A percentile compares a stretch with the other conserved stretches of the same genome.
phyloP scores from a whole-genome alignment of 768 basidiomycete genomes.

The Rossbeevera mucosa region DNA sequence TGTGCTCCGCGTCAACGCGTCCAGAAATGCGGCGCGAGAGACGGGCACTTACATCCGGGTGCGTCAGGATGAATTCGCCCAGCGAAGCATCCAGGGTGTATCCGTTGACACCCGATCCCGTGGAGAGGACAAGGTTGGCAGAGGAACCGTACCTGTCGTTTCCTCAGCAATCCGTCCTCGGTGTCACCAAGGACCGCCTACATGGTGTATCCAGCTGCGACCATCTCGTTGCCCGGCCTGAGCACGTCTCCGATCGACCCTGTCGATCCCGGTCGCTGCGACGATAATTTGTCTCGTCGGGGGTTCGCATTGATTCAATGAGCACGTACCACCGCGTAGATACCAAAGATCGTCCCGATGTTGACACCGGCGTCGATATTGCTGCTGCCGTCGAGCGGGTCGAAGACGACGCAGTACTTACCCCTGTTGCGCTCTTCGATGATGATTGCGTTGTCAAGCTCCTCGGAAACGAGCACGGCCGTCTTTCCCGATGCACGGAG shows the following conservation, averaged over 20 bases:
- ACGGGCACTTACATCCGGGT: constrained; percentile 68
- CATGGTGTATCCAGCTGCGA: constrained; percentile 97
- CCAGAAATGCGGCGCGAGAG: constrained; percentile 1
- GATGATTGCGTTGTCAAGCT: constrained; percentile 88
- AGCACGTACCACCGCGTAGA: constrained; percentile 79
- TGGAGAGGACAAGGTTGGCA: constrained; percentile 92
- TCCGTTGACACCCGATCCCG: constrained; percentile 94
- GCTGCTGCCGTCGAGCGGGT: constrained; percentile 93
- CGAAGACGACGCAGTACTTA: constrained; percentile 96
- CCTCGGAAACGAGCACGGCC: constrained; percentile 95
- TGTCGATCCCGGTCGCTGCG: constrained; percentile 65
- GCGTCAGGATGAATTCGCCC: constrained; percentile 98
- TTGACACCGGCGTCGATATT: constrained; percentile 99
- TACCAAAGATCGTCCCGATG: constrained; percentile 96
- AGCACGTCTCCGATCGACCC: constrained; percentile 88
- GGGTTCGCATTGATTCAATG: not conserved
- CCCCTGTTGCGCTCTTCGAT: constrained; percentile 79
- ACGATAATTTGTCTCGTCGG: not conserved
- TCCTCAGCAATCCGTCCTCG: constrained; percentile 9
- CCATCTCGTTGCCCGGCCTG: constrained; percentile 93
- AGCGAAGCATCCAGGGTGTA: constrained; percentile 94
- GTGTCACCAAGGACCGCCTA: constrained; percentile 34
- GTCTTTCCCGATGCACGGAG: constrained; percentile 95
- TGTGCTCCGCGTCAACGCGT: constrained; percentile 24
- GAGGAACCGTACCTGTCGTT: constrained; percentile 80